Evolutionary conservation across 257 asterid species (phyloP).

Genomic region (Solanum paucissectum): DNA sequence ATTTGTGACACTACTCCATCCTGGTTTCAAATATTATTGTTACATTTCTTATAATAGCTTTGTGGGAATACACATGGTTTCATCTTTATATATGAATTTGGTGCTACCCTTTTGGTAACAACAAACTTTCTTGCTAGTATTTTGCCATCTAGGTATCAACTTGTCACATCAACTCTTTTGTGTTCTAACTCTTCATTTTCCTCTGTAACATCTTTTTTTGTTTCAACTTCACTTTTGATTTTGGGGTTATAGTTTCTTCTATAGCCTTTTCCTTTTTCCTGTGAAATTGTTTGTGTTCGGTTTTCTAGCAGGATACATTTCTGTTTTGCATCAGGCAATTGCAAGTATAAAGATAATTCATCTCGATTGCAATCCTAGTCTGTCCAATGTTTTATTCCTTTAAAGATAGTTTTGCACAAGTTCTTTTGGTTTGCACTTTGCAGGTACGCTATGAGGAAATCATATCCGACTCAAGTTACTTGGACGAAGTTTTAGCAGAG

Average conservation of each 20-base stretch:
- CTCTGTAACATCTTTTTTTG: background rate
- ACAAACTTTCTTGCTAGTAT: background rate
- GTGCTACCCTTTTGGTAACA: background rate
- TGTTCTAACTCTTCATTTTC: background rate
- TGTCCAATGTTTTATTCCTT: background rate
- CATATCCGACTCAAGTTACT: constrained; percentile 47
- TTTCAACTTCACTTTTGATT: background rate
- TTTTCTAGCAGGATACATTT: background rate
- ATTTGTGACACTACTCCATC: background rate
- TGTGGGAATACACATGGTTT: background rate
- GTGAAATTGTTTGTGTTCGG: background rate
- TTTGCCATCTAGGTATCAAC: background rate
- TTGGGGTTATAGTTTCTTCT: background rate
- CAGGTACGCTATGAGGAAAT: constrained; percentile 75
- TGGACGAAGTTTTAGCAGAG: constrained; percentile 64
- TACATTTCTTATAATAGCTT: background rate
- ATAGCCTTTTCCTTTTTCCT: background rate
- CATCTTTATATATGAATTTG: background rate
- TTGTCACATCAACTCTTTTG: background rate
- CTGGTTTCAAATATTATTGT: background rate
- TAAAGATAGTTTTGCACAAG: background rate
- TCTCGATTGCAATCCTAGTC: background rate
- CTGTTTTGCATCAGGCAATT: background rate
- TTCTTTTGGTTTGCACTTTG: background rate
- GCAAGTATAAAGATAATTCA: background rate